These are phyloP conservation scores for Emmonsiellopsis sp. DNA, from an alignment of 2,329 filamentous ascomycete species.

Conservation along the genomic window DNA sequence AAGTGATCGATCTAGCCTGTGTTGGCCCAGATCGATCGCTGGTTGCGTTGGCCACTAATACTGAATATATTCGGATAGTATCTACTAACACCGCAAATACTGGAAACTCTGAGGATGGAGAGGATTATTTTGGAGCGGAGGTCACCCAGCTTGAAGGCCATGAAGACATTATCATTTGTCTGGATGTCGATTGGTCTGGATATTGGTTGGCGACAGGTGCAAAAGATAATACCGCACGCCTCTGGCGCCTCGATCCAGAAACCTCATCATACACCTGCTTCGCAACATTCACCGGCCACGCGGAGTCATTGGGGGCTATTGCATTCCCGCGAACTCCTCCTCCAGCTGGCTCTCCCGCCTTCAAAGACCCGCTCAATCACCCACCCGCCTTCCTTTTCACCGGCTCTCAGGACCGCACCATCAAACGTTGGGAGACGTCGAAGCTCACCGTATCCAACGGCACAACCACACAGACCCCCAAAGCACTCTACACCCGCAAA, in stretches of 20 bases:
- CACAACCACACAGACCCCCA: conserved; percentile 23
- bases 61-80: conserved; percentile 82
- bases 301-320: conserved; percentile 86
- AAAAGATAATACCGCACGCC: conserved; percentile 87
- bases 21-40: conserved; percentile 70
- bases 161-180: conserved; percentile 87
- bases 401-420: conserved; percentile 87
- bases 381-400: conserved; percentile 81
- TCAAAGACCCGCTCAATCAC: conserved; percentile 63
- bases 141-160: conserved; percentile 79
- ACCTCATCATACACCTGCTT: conserved; percentile 70
- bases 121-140: conserved; percentile 76
- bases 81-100: conserved; percentile 36
- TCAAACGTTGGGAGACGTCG: conserved; percentile 86
- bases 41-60: conserved; percentile 86
- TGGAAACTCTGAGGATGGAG: conserved; percentile 22
- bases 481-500: conserved; percentile 76
- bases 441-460: conserved; percentile 44
- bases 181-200: conserved; percentile 94
- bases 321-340: conserved; percentile 66
- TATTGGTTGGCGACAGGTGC: conserved; percentile 93
- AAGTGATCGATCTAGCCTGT: conserved; percentile 90
- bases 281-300: conserved; percentile 78
- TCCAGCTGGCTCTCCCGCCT: conserved; percentile 57
- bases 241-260: conserved; percentile 77